Evolutionary conservation across 2,329 filamentous ascomycete species (phyloP), one percentile per base, ranked within the genome.

Genomic region (Knufia fluminis): DNA sequence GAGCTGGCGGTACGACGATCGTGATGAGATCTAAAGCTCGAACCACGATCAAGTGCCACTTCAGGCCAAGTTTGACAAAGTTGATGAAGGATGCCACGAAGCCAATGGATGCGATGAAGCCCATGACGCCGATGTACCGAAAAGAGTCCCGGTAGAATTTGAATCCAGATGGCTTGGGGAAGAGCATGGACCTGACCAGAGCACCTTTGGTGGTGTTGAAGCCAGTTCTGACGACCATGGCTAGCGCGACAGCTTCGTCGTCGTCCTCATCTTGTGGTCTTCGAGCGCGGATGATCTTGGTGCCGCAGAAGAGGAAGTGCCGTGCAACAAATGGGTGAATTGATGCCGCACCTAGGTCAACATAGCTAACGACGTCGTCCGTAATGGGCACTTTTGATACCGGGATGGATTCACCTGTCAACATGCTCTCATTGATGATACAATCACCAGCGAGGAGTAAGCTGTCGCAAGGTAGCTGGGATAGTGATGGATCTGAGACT

Each of bases 371-470:
- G 1, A 85, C 82, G 53, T 91, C 82, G 61, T 95, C 83, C 1
- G 79, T 88, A 2, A 88, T 82, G 1, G 92, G 90, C 1, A 82
- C 75, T 67, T 98, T 98, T 1, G 90, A 95, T 1, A 98, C 91
- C 2, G 92, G 94, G 3, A 98, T 90, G 35, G 92, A 97, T 72
- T 98, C 92, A 51, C 91, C 80, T 33, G 92, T 98, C 31, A 98
- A 78, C 92, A 98, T 98, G 69, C 92, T 97, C 68, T 98, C 92
- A 61, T 98, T 98, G 57, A 98, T 90, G 54, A 98, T 97, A 61
- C 90, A 96, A 67, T 98, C 94, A 35, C 92, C 94, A 46, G 86
- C 87, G 0, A 98, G 75, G 4, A 98, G 71, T 28, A 98, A 71
- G 65, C 91, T 94, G 66, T 98, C 92, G 61, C 87, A 92, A 1